Evolutionary conservation across 23 red algal genomes (phyloP).

Genomic region (Agarophyton chilense): DNA sequence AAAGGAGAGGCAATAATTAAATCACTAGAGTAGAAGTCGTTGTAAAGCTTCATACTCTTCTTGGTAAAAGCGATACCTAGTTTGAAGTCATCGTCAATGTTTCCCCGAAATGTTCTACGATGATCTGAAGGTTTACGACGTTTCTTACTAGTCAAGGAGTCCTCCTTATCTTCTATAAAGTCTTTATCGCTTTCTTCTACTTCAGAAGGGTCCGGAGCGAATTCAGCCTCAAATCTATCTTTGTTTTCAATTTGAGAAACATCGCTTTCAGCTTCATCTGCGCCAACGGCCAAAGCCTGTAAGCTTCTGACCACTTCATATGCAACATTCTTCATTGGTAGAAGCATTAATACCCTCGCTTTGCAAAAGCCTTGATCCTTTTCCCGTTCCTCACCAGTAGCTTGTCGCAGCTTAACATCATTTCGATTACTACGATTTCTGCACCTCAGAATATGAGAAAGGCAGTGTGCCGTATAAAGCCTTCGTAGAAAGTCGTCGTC

Average conservation of each 20-base stretch:
- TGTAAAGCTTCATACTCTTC: constrained; percentile 69
- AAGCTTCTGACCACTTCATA: constrained; percentile 76
- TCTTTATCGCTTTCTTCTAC: neutral
- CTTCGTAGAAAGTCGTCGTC: constrained; percentile 35
- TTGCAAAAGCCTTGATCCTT: constrained; percentile 84
- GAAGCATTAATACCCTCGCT: constrained; percentile 73
- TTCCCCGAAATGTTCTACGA: constrained; percentile 77
- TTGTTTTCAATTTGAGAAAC: constrained; percentile 38
- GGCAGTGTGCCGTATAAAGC: constrained; percentile 40
- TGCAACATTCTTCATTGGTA: constrained; percentile 81
- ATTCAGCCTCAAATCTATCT: constrained; percentile 84
- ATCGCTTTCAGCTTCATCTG: neutral
- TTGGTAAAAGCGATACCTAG: constrained; percentile 74
- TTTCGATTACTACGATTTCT: constrained; percentile 30
- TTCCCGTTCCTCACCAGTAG: neutral
- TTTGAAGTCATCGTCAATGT: constrained; percentile 95
- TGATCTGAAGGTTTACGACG: constrained; percentile 60
- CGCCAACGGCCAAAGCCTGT: constrained; percentile 22
- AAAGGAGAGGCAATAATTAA: constrained; percentile 92
- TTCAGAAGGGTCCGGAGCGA: constrained; percentile 45
- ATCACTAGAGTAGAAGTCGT: constrained; percentile 85
- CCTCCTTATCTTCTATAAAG: neutral
- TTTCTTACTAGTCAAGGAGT: neutral
- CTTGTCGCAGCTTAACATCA: neutral
- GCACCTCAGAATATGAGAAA: constrained; percentile 47